Conservation (phyloP, 2,329 filamentous ascomycete species). For the Paraconiothyrium brasiliense region DNA sequence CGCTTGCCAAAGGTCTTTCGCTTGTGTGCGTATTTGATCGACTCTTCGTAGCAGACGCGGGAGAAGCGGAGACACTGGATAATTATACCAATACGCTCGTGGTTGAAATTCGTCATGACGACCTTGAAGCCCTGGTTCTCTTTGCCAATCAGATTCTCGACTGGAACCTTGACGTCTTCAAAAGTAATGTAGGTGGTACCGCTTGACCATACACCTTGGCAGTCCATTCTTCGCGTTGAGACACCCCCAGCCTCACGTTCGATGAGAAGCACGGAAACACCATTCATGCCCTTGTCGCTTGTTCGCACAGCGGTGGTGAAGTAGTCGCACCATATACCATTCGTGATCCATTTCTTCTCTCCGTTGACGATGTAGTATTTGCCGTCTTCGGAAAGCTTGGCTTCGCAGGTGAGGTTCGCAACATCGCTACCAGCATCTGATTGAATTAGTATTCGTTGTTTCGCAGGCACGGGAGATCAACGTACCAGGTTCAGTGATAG, state of each 20-base stretch:
- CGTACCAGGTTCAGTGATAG: slow-evolving; percentile 82
- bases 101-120: slow-evolving; percentile 99
- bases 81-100: slow-evolving; percentile 98
- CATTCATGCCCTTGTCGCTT: slow-evolving; percentile 88
- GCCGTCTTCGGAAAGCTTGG: slow-evolving; percentile 91
- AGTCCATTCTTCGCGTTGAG: slow-evolving; percentile 94
- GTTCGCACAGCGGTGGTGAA: slow-evolving; percentile 97
- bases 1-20: slow-evolving; percentile 95
- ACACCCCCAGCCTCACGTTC: slow-evolving; percentile 87
- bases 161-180: slow-evolving; percentile 98
- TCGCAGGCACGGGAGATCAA: neutral
- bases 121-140: slow-evolving; percentile 98
- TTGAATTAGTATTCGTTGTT: slow-evolving; percentile 19
- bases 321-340: slow-evolving; percentile 96
- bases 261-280: slow-evolving; percentile 88
- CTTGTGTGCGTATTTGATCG: slow-evolving; percentile 96
- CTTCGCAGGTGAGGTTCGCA: slow-evolving; percentile 93
- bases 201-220: slow-evolving; percentile 94
- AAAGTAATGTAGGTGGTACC: slow-evolving; percentile 98
- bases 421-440: slow-evolving; percentile 92
- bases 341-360: slow-evolving; percentile 99
- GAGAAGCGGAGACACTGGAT: slow-evolving; percentile 97
- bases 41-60: slow-evolving; percentile 96
- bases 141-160: slow-evolving; percentile 98
- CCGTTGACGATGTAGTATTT: slow-evolving; percentile 99